A percentile compares a stretch with the other conserved stretches of the same genome.
phyloP scores from a whole-genome alignment of 495 filamentous ascomycete species.

The Xylaria longipes region DNA sequence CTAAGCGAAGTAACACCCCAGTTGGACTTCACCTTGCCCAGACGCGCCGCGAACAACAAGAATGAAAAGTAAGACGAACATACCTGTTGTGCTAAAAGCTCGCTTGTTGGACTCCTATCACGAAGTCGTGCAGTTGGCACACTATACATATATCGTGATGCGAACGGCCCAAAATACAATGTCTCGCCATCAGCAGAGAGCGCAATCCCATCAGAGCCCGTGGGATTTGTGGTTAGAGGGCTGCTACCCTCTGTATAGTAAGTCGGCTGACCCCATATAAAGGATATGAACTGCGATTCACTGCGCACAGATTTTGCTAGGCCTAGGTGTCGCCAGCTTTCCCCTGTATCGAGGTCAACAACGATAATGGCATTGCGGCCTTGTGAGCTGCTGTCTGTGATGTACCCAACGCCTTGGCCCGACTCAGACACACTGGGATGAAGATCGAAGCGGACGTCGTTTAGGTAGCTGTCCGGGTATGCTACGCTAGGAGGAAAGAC shows the following conservation, averaged over 20 bases:
- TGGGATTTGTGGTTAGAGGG: constrained; percentile 35
- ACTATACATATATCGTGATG: constrained; percentile 43
- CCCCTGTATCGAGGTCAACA: constrained; percentile 49
- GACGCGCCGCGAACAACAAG: neutral
- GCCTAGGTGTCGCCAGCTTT: constrained; percentile 48
- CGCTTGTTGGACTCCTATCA: constrained; percentile 28
- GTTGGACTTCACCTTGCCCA: too few relatives aligned
- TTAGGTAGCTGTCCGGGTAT: constrained; percentile 49
- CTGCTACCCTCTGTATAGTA: constrained; percentile 35
- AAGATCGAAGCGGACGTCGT: constrained; percentile 53
- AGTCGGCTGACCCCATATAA: constrained; percentile 49
- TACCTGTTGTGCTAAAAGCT: constrained; percentile 38
- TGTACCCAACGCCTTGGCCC: constrained; percentile 47
- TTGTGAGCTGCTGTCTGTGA: constrained; percentile 50
- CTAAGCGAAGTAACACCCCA: neutral
- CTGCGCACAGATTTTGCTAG: constrained; percentile 43
- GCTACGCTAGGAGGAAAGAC: constrained; percentile 46
- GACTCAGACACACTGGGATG: constrained; percentile 42
- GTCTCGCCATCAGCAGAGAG: constrained; percentile 45
- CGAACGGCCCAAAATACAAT: constrained; percentile 46
- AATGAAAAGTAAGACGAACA: neutral
- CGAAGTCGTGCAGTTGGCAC: constrained; percentile 43
- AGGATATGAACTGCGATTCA: constrained; percentile 47
- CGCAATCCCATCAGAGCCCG: constrained; percentile 48
- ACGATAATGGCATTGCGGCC: constrained; percentile 51